These are phyloP conservation scores for Biscutella laevigata DNA, from an alignment of 441 rosid species.

Conservation along the genomic window DNA sequence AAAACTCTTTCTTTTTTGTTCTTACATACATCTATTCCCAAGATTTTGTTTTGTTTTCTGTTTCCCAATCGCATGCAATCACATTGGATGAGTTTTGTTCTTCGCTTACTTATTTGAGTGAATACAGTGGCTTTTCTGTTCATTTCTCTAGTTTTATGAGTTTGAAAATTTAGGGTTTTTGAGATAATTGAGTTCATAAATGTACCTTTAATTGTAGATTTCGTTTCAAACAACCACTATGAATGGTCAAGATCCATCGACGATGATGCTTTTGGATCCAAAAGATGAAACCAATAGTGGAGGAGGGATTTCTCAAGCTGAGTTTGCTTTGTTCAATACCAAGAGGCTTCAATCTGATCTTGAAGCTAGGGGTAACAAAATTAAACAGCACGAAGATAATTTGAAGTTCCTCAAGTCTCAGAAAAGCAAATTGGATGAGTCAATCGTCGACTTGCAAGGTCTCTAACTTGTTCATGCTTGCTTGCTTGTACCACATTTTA, in stretches of 20 bases:
- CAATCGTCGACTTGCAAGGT: slow-evolving; percentile 66
- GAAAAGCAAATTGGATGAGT: slow-evolving; percentile 46
- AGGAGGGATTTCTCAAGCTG: slow-evolving; percentile 35
- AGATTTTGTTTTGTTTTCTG: neutral
- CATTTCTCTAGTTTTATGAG: neutral
- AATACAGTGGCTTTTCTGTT: neutral
- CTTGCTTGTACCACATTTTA: neutral
- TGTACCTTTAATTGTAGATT: slow-evolving; percentile 24
- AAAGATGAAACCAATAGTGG: slow-evolving; percentile 36
- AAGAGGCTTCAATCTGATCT: slow-evolving; percentile 66
- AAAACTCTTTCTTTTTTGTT: neutral
- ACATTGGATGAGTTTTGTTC: slow-evolving; percentile 9
- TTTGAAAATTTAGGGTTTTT: slow-evolving; percentile 11
- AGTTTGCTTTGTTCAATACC: slow-evolving; percentile 31
- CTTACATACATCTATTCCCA: neutral
- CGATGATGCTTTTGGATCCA: slow-evolving; percentile 28
- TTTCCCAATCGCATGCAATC: slow-evolving; percentile 18
- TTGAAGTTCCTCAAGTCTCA: slow-evolving; percentile 39
- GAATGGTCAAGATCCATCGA: slow-evolving; percentile 26
- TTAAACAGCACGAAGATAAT: slow-evolving; percentile 59
- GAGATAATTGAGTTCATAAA: no score
- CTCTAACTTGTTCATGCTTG: neutral
- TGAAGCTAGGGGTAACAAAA: slow-evolving; percentile 41
- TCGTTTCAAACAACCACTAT: slow-evolving; percentile 18
- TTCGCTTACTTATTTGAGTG: neutral